Conservation (phyloP, 495 filamentous ascomycete species). For the Aspergillus hancockii region DNA sequence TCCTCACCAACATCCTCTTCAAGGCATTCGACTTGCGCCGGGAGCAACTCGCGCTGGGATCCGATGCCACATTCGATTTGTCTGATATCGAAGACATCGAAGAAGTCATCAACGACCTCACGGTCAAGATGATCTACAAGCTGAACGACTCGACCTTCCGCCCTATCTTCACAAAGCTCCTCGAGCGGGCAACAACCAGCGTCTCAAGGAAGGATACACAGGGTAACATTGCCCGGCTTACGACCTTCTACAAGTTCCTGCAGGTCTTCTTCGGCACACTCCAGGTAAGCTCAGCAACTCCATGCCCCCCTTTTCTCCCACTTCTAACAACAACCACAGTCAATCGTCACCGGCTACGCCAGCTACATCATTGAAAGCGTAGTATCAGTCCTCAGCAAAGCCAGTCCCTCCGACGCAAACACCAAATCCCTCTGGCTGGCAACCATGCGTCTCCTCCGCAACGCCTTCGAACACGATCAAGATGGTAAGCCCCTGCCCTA, state of each 20-base stretch:
- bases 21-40: constrained; percentile 72
- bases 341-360: constrained; percentile 88
- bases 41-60: constrained; percentile 40
- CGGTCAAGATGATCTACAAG: constrained; percentile 90
- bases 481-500: constrained; percentile 47
- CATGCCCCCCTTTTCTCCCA: not conserved
- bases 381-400: constrained; percentile 58
- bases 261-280: constrained; percentile 76
- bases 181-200: constrained; percentile 71
- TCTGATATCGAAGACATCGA: constrained; percentile 66
- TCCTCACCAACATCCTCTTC: constrained; percentile 70
- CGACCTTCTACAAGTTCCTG: constrained; percentile 78
- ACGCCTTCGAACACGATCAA: constrained; percentile 79
- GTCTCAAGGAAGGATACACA: constrained; percentile 59
- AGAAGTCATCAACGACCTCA: constrained; percentile 59
- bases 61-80: constrained; percentile 41
- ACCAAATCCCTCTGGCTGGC: constrained; percentile 60
- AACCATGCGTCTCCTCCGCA: constrained; percentile 66
- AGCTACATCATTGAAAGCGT: constrained; percentile 79
- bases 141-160: constrained; percentile 94
- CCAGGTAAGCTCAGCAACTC: constrained; percentile 53
- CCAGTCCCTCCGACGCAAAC: constrained; percentile 49
- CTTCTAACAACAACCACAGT: constrained; percentile 41
- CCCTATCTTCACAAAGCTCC: constrained; percentile 80
- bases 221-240: constrained; percentile 57